Percentiles rank a stretch among this genome's conserved stretches.
Evolutionary conservation across 495 filamentous ascomycete genomes (phyloP).

Genomic region (Penicillium turbatum): DNA sequence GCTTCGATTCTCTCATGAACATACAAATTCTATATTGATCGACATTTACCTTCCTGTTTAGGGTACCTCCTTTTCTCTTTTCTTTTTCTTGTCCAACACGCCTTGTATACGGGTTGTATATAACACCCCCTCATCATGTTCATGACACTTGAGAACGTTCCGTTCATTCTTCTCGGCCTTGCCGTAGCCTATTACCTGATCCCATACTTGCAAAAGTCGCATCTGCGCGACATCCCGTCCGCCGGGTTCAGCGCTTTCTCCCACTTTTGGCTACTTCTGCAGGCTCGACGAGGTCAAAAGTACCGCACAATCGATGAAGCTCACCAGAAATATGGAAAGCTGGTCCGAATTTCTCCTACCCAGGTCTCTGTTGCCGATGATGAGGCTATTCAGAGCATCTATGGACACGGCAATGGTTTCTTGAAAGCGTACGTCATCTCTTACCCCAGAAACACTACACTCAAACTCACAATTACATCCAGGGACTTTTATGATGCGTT

Average conservation of each 20-base stretch:
- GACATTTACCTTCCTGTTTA: not conserved
- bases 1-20: not conserved
- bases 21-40: not conserved
- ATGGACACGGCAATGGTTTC: conserved; percentile 69
- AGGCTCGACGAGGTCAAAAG: conserved; percentile 62
- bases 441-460: not conserved
- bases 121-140: conserved; percentile 26
- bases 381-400: conserved; percentile 52
- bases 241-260: conserved; percentile 66
- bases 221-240: conserved; percentile 60
- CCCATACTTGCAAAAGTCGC: conserved; percentile 63
- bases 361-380: conserved; percentile 59
- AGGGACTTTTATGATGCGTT: conserved; percentile 89
- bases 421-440: conserved; percentile 57
- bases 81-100: not conserved
- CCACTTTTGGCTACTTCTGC: conserved; percentile 73
- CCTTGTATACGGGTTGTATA: not conserved
- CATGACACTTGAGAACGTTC: conserved; percentile 50
- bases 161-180: conserved; percentile 53
- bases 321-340: conserved; percentile 65
- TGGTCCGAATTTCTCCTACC: conserved; percentile 57
- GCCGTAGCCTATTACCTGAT: conserved; percentile 60
- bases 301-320: conserved; percentile 64
- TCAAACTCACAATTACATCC: not conserved
- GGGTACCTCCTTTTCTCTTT: not conserved